phyloP scores from a whole-genome alignment of 441 rosid genomes.

The Jatropha multifida region DNA sequence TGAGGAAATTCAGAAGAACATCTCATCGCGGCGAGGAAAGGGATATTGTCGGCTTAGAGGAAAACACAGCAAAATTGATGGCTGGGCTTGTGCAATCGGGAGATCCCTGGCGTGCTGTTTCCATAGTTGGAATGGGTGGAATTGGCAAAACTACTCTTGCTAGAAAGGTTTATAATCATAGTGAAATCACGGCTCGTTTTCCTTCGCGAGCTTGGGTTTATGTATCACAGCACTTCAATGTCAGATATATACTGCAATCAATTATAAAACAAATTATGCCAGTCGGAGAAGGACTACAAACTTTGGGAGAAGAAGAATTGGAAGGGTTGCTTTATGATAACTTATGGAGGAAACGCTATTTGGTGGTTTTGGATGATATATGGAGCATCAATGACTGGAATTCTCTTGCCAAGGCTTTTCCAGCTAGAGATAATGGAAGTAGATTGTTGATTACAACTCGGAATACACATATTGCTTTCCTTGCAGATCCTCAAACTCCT shows the following conservation, averaged over 20 bases:
- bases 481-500: conserved; percentile 4
- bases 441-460: conserved; percentile 19
- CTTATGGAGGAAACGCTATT: conserved; percentile 10
- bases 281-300: neutral
- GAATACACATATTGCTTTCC: conserved; percentile 11
- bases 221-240: conserved; percentile 11
- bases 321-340: conserved; percentile 1
- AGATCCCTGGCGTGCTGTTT: conserved; percentile 13
- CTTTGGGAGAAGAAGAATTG: conserved; percentile 10
- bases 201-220: conserved; percentile 19
- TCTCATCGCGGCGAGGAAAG: conserved; percentile 20
- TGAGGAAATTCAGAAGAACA: conserved; percentile 12
- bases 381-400: conserved; percentile 18
- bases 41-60: conserved; percentile 27
- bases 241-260: neutral
- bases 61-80: conserved; percentile 2
- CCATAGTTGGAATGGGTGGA: conserved; percentile 25
- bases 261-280: conserved; percentile 8
- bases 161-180: conserved; percentile 11
- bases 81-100: conserved; percentile 5
- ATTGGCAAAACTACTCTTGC: conserved; percentile 26
- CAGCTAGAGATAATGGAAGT: conserved; percentile 14
- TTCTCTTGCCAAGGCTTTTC: conserved; percentile 14
- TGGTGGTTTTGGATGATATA: conserved; percentile 23
- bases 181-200: neutral